Base-by-base conservation (phyloP, 345 rosid genomes). In the Citrus reticulata region DNA sequence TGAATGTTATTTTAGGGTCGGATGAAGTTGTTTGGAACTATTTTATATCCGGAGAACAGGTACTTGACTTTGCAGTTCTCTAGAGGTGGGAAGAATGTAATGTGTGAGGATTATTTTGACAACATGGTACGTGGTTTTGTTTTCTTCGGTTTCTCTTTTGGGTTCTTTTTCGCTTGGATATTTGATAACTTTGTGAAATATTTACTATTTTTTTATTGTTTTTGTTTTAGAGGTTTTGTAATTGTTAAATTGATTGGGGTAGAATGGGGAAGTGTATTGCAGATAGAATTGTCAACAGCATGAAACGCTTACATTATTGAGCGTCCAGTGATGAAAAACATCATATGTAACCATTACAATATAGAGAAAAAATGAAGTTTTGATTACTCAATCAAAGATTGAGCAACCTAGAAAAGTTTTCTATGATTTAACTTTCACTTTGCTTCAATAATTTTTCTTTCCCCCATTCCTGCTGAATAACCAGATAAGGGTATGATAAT, bases 11-110 rank as follows among this genome's bases (percentile, higher is more conserved):
- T 80, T 64, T 81, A 92, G 98, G 98, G 98, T 77, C 93, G 84
- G n/a, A 88, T 95, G 96, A 95, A 95, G 83, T 79, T 95, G 60
- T 92, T 95, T 76, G 99, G 98, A 60, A 95, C 97, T 8, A 85
- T 92, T 49, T 79, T 89, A 32, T 90, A 89, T 70, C 94, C 92
- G 13, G 86, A 89, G 81, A 90, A 88, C 67, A 84, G 84, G 74
- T 90, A 89, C 67, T 77, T 92, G 79, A 85, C 90, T 4, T 73
- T 92, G 82, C 95, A 93, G 20, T 93, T 93, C 88, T 92, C 98
- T 57, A 87, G 90, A 76, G 90, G 88, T 49, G 96, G 98, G 59
- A 93, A 93, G 87, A 95, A 88, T 57, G 97, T 91, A 20, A 82
- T 85, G 88, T 92, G 92, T 57, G 90, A 90, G 79, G 94, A 92